Evolutionary conservation across 208 protist species (phyloP).

Genomic region (Leptomonas pyrrhocoris): DNA sequence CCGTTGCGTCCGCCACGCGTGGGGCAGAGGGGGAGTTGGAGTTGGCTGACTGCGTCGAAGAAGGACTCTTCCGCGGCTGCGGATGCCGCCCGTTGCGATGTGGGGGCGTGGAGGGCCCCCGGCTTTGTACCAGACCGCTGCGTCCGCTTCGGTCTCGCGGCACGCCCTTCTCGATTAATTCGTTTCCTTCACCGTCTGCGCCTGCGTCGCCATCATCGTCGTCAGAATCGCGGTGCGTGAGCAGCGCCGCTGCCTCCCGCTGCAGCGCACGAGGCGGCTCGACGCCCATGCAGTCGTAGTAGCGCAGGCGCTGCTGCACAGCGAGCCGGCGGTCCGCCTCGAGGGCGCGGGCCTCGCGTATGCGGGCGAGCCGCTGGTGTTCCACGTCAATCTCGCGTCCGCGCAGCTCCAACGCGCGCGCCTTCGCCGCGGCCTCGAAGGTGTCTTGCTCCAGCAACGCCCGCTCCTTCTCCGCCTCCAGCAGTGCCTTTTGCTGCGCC

Average conservation of each 20-base stretch:
- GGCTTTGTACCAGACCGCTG: conserved; percentile 27
- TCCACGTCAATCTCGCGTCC: conserved; percentile 66
- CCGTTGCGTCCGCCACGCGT: neutral
- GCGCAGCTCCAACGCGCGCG: conserved; percentile 51
- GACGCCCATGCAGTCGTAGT: conserved; percentile 46
- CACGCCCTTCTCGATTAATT: neutral
- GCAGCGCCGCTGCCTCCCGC: conserved; percentile 24
- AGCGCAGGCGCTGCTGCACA: conserved; percentile 45
- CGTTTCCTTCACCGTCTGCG: neutral
- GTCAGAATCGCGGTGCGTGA: neutral
- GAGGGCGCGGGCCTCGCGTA: conserved; percentile 53
- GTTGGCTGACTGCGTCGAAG: neutral
- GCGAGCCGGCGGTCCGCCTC: conserved; percentile 37
- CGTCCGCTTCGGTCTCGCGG: no score
- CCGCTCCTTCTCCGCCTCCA: conserved; percentile 53
- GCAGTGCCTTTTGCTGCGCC: conserved; percentile 44
- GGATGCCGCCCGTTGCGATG: neutral
- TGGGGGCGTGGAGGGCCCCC: conserved; percentile 5
- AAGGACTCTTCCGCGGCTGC: neutral
- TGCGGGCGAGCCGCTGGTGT: conserved; percentile 40
- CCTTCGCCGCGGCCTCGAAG: conserved; percentile 48
- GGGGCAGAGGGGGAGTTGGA: neutral
- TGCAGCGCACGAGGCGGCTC: conserved; percentile 30
- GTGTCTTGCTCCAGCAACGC: conserved; percentile 45
- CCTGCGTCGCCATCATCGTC: neutral